Evolutionary conservation across 371 early-diverging fungal species (phyloP).

Genomic region (Capniomyces stellatus): DNA sequence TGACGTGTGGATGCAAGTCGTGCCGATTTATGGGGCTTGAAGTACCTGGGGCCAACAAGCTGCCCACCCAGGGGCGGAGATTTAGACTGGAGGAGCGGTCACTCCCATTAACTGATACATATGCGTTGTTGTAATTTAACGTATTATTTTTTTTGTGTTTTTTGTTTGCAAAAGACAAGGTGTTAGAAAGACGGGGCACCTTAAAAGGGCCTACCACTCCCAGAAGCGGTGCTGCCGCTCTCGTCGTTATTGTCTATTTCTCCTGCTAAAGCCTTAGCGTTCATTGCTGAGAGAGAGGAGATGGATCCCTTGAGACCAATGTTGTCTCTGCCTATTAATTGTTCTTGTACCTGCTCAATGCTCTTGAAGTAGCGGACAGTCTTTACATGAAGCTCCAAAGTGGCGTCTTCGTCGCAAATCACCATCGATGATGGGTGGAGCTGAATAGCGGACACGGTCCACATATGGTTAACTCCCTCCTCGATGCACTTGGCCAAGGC

Average conservation of each 20-base stretch:
- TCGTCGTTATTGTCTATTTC: background rate
- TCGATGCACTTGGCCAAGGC: constrained; percentile 74
- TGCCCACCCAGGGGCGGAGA: no score
- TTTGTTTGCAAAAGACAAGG: background rate
- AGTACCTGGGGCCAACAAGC: no score
- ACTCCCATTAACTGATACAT: background rate
- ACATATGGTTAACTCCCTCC: constrained; percentile 77
- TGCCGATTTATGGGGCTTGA: no score
- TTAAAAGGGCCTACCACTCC: no score
- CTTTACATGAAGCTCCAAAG: constrained; percentile 75
- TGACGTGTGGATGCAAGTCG: no score
- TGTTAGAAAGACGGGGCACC: background rate
- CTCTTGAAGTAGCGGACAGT: constrained; percentile 79
- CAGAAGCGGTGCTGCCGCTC: no score
- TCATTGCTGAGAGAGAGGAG: constrained; percentile 2
- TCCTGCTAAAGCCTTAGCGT: background rate
- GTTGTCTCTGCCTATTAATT: constrained; percentile 58
- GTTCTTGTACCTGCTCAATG: constrained; percentile 70
- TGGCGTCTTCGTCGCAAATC: constrained; percentile 81
- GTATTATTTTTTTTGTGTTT: background rate
- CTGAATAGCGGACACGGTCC: constrained; percentile 82
- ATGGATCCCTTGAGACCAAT: constrained; percentile 45
- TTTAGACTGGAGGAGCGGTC: no score
- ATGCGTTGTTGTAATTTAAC: background rate
- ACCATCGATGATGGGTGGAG: constrained; percentile 72